A percentile compares a stretch with the other conserved stretches of the same genome.
phyloP scores from a whole-genome alignment of 176 grass and related monocot species.

The Musa troglodytarum region DNA sequence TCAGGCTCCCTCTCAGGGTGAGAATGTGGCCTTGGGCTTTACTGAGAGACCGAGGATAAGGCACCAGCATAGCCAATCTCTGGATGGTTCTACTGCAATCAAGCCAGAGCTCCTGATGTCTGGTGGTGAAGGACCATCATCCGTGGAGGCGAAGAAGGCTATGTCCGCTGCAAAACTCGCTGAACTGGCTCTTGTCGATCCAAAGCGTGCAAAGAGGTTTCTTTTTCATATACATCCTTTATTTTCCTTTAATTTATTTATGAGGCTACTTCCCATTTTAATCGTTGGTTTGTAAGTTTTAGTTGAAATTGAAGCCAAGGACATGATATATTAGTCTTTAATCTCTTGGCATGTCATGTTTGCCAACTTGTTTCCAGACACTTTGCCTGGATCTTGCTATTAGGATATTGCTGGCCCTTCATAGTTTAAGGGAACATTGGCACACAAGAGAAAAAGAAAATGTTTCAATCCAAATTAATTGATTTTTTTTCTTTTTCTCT shows the following conservation, averaged over 20 bases:
- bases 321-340: not conserved
- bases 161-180: constrained; percentile 73
- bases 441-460: no score
- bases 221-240: not conserved
- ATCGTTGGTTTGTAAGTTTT: not conserved
- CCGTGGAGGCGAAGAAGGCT: constrained; percentile 73
- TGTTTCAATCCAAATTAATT: no score
- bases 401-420: no score
- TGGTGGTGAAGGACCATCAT: constrained; percentile 40
- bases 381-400: no score
- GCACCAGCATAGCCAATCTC: constrained; percentile 93
- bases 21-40: not conserved
- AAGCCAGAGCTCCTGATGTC: constrained; percentile 57
- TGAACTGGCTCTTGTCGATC: constrained; percentile 89
- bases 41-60: constrained; percentile 35
- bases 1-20: not conserved
- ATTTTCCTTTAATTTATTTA: not conserved
- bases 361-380: no score
- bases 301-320: not conserved
- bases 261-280: not conserved
- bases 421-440: no score
- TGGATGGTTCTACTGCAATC: constrained; percentile 71
- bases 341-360: no score
- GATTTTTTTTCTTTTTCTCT: no score
- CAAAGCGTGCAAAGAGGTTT: constrained; percentile 94